These are phyloP conservation scores for Paecilomyces sp. DNA, from an alignment of 2,329 filamentous ascomycete species.

Conservation along the genomic window DNA sequence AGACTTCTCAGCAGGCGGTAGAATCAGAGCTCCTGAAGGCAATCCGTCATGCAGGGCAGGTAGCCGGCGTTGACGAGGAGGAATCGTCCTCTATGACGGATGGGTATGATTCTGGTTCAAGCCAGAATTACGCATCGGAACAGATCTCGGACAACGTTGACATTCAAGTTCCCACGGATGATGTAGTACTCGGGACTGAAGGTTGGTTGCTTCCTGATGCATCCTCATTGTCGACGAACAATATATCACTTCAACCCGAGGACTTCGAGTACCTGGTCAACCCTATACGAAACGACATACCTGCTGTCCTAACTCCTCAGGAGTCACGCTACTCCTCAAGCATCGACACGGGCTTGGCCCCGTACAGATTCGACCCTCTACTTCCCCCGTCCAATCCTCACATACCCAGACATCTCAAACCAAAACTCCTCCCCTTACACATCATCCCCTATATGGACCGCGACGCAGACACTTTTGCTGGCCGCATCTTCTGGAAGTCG, in stretches of 20 bases:
- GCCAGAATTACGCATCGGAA: neutral
- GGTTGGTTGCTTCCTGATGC: neutral
- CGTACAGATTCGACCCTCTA: neutral
- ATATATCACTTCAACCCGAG: neutral
- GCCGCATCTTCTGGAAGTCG: neutral
- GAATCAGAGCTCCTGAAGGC: neutral
- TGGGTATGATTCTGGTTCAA: neutral
- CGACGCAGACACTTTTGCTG: neutral
- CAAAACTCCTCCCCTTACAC: neutral
- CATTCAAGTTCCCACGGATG: neutral
- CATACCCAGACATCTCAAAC: neutral
- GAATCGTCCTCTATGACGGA: neutral
- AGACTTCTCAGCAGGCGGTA: neutral
- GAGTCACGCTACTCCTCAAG: neutral
- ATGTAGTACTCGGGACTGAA: neutral
- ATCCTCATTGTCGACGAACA: neutral
- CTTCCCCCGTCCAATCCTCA: neutral
- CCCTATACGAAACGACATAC: neutral
- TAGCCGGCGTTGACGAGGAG: neutral
- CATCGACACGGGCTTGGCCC: neutral
- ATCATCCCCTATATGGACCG: neutral
- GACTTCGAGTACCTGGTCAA: neutral
- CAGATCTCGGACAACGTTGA: neutral
- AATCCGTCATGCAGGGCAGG: neutral
- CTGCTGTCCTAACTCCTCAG: neutral